Conservation (phyloP, 2,329 filamentous ascomycete species). For the Cercospora berteroae region DNA sequence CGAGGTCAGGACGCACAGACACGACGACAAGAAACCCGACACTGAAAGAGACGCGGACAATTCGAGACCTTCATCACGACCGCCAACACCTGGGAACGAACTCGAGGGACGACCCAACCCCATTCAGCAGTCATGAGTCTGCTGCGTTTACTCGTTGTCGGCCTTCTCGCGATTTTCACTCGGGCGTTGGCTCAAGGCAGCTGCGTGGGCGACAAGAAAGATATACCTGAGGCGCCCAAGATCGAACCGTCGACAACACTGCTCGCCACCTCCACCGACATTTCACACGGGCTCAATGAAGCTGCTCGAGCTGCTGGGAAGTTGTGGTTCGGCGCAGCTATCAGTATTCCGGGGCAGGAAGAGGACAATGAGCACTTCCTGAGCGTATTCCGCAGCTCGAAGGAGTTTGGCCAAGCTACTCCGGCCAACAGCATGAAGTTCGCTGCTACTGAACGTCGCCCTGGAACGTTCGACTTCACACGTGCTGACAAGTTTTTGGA, state of each 20-base stretch:
- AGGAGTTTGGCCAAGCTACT: conserved; percentile 58
- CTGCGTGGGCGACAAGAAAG: neutral
- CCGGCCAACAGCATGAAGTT: conserved; percentile 44
- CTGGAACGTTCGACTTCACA: conserved; percentile 37
- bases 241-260: neutral
- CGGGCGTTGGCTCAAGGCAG: neutral
- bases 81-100: neutral
- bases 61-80: neutral
- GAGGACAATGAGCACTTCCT: conserved; percentile 56
- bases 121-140: neutral
- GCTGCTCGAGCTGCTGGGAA: conserved; percentile 30
- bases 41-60: neutral
- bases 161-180: neutral
- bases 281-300: conserved; percentile 21
- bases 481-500: conserved; percentile 4
- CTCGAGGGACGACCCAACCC: neutral
- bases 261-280: neutral
- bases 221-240: neutral
- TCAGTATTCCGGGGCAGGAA: conserved; percentile 52
- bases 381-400: conserved; percentile 53
- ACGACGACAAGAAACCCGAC: neutral
- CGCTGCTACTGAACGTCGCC: conserved; percentile 40
- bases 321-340: conserved; percentile 49
- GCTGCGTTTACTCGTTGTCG: neutral
- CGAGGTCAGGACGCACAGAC: neutral